Percentiles rank a stretch among this genome's conserved stretches.
Conservation (phyloP, 176 grass and related monocot species). For the Eleusine indica region DNA sequence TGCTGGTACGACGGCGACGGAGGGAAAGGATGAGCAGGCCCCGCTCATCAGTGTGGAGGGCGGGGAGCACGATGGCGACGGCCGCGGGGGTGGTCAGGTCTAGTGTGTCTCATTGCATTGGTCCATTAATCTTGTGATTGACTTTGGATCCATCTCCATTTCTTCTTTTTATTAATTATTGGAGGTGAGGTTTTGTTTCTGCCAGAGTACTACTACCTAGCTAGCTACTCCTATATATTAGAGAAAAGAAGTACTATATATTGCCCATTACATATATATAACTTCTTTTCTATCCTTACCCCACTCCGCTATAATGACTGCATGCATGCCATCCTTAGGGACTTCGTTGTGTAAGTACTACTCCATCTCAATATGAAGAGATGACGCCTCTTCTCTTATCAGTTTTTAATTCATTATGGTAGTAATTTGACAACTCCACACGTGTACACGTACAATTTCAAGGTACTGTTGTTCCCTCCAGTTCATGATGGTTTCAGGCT, state of each 20-base stretch:
- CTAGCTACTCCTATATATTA: too few species aligned
- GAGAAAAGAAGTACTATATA: constrained; percentile 24
- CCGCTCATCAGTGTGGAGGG: constrained; percentile 53
- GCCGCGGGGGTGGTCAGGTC: constrained; percentile 46
- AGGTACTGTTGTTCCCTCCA: constrained; percentile 24
- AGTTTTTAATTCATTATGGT: too few species aligned
- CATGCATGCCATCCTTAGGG: not conserved
- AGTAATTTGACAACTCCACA: constrained; percentile 20
- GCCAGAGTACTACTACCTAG: not conserved
- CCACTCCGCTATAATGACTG: not conserved
- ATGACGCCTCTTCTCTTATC: not conserved
- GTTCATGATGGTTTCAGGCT: constrained; percentile 19
- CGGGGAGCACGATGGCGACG: constrained; percentile 47
- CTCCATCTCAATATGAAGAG: not conserved
- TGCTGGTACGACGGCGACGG: constrained; percentile 41
- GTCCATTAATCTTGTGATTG: constrained; percentile 36
- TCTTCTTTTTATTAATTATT: constrained; percentile 2
- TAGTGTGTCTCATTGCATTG: not conserved
- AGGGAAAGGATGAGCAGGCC: constrained; percentile 40
- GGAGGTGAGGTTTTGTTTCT: constrained; percentile 27
- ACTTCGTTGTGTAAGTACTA: not conserved
- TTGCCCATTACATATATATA: constrained; percentile 16
- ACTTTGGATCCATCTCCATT: constrained; percentile 43
- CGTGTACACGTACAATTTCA: not conserved
- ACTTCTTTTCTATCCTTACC: not conserved